Evolutionary conservation across 176 grass and related monocot genomes (phyloP).

Genomic region (Olyra latifolia): DNA sequence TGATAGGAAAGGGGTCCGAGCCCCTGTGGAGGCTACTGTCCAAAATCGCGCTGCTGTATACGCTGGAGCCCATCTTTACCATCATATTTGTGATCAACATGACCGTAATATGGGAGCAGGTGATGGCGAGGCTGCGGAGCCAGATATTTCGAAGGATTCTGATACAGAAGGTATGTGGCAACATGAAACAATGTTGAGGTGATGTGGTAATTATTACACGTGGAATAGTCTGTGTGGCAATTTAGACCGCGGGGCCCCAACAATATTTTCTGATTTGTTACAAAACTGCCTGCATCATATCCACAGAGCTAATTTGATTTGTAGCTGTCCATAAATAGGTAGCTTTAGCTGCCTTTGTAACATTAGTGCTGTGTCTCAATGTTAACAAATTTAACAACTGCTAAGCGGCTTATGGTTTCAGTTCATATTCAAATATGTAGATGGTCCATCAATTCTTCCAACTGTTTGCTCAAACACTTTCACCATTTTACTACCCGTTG

Average conservation of each 20-base stretch:
- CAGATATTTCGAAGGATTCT: constrained; percentile 97
- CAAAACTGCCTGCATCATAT: background rate
- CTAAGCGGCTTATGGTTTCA: background rate
- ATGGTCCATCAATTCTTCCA: background rate
- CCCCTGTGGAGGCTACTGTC: constrained; percentile 69
- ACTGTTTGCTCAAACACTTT: background rate
- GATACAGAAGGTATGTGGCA: constrained; percentile 73
- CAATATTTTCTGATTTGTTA: background rate
- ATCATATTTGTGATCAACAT: constrained; percentile 80
- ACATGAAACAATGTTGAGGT: background rate
- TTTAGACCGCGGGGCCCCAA: background rate
- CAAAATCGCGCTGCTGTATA: constrained; percentile 71
- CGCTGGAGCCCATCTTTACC: constrained; percentile 85
- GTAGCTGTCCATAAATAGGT: background rate
- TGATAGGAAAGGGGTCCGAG: constrained; percentile 69
- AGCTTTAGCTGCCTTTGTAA: background rate
- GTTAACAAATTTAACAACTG: background rate
- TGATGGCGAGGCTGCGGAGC: constrained; percentile 73
- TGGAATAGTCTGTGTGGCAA: background rate
- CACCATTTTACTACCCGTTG: background rate
- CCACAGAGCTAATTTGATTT: background rate
- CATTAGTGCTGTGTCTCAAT: background rate
- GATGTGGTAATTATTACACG: background rate
- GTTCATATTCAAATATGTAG: constrained; percentile 9
- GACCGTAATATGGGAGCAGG: constrained; percentile 89